Conservation (phyloP, 306 rosid species). For the Oemleria cerasiformis region DNA sequence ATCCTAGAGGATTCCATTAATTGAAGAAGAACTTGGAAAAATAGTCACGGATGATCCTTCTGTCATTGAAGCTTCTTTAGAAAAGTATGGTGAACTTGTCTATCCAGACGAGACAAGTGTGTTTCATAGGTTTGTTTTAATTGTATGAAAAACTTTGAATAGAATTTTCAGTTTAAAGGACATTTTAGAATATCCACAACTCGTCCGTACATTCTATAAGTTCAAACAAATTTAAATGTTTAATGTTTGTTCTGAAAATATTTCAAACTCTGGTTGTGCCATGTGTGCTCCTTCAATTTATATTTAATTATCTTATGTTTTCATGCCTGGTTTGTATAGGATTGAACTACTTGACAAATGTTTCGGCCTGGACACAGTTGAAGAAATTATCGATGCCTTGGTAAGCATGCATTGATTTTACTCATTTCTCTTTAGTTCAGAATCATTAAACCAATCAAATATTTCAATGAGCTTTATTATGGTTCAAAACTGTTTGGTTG, state of each 20-base stretch:
- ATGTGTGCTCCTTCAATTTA: background rate
- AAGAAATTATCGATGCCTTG: constrained; percentile 81
- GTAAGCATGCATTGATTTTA: constrained; percentile 36
- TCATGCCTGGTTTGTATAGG: constrained; percentile 39
- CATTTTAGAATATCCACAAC: background rate
- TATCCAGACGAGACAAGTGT: constrained; percentile 48
- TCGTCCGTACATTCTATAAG: too few species aligned
- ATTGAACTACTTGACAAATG: constrained; percentile 69
- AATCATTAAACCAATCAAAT: background rate
- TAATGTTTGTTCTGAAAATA: background rate
- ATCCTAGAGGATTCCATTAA: constrained; percentile 62
- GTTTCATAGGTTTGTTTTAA: constrained; percentile 55
- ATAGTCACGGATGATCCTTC: constrained; percentile 92
- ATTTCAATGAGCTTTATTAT: too few species aligned
- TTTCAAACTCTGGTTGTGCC: background rate
- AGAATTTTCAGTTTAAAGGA: background rate
- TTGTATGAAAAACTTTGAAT: background rate
- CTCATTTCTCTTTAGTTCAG: constrained; percentile 17
- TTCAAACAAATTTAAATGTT: too few species aligned
- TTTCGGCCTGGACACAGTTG: constrained; percentile 77
- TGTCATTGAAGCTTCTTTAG: constrained; percentile 69
- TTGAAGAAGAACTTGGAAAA: constrained; percentile 74
- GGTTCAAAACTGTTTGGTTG: background rate
- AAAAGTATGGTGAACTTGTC: constrained; percentile 67
- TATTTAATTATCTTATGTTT: too few species aligned